Evolutionary conservation across 2,329 filamentous ascomycete species (phyloP).

Genomic region (Calonectria fujianensis): DNA sequence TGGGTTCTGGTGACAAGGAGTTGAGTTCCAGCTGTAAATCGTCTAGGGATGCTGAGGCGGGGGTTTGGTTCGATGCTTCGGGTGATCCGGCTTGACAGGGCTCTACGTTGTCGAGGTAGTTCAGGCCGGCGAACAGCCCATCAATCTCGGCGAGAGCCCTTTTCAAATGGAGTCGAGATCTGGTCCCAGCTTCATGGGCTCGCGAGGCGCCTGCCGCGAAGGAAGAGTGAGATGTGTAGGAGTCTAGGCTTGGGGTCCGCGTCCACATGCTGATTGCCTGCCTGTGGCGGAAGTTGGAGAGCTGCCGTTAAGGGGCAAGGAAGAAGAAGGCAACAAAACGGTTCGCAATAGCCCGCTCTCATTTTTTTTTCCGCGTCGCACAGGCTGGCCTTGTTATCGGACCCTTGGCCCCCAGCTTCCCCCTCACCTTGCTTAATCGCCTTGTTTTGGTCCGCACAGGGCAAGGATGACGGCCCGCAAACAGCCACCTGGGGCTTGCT

Average conservation of each 20-base stretch:
- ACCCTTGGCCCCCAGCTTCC: background rate
- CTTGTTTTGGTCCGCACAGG: background rate
- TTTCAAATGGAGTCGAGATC: slow-evolving; percentile 26
- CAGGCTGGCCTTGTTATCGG: background rate
- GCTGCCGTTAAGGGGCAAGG: background rate
- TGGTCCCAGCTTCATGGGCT: background rate
- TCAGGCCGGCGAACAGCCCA: slow-evolving; percentile 43
- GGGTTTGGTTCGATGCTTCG: background rate
- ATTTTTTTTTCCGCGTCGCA: background rate
- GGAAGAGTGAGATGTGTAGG: slow-evolving; percentile 5
- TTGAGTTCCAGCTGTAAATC: slow-evolving; percentile 26
- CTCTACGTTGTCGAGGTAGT: slow-evolving; percentile 32
- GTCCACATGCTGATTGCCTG: slow-evolving; percentile 17
- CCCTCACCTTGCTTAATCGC: background rate
- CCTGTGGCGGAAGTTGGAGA: background rate
- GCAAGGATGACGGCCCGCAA: background rate
- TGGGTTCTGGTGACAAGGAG: background rate
- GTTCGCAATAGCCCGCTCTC: background rate
- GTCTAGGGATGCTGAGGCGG: background rate
- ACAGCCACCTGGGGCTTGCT: background rate
- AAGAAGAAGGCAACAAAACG: slow-evolving; percentile 7
- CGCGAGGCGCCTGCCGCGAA: slow-evolving; percentile 3
- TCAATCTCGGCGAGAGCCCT: slow-evolving; percentile 40
- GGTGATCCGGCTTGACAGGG: background rate
- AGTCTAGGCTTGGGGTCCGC: slow-evolving; percentile 7